Percentiles rank a stretch among this genome's conserved stretches.
These are phyloP conservation scores for Kodamaea derodonti DNA, from an alignment of 1,139 yeast genomes.

Conservation along the genomic window DNA sequence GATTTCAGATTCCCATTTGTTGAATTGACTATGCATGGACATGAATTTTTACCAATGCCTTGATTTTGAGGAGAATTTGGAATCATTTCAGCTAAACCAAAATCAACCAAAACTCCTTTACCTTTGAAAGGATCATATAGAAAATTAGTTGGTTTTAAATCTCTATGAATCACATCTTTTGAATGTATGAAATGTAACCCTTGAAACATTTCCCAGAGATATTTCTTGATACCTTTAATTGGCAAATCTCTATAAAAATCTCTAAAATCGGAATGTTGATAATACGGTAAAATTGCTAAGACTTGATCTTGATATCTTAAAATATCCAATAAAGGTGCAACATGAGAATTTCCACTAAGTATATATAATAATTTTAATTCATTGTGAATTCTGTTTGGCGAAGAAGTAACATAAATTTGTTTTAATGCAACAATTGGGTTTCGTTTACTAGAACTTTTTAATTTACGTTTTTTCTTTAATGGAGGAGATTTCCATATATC, in stretches of 20 bases:
- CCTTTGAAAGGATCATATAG: conserved; percentile 72
- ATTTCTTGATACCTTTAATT: conserved; percentile 71
- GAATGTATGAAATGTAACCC: conserved; percentile 75
- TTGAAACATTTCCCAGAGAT: conserved; percentile 73
- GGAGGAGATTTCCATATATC: conserved; percentile 49
- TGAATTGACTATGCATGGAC: conserved; percentile 14
- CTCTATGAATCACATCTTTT: conserved; percentile 79
- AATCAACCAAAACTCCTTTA: conserved; percentile 84
- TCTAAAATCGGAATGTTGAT: conserved; percentile 86
- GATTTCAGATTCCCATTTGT: conserved; percentile 14
- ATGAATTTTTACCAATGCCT: conserved; percentile 17
- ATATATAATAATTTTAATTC: conserved; percentile 75
- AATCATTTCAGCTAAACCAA: conserved; percentile 76
- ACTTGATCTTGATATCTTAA: conserved; percentile 87
- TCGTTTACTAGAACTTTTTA: conserved; percentile 17
- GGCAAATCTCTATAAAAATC: conserved; percentile 81
- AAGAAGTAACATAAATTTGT: conserved; percentile 90
- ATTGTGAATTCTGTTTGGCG: conserved; percentile 85
- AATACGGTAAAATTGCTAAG: conserved; percentile 86
- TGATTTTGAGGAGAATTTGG: conserved; percentile 11
- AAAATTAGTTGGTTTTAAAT: conserved; percentile 87
- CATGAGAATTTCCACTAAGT: conserved; percentile 64
- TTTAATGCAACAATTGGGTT: conserved; percentile 81
- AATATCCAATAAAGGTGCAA: conserved; percentile 89
- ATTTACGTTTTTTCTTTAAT: conserved; percentile 21